phyloP scores from a whole-genome alignment of 169 alveolate genomes.

The Plasmodium fragile region DNA sequence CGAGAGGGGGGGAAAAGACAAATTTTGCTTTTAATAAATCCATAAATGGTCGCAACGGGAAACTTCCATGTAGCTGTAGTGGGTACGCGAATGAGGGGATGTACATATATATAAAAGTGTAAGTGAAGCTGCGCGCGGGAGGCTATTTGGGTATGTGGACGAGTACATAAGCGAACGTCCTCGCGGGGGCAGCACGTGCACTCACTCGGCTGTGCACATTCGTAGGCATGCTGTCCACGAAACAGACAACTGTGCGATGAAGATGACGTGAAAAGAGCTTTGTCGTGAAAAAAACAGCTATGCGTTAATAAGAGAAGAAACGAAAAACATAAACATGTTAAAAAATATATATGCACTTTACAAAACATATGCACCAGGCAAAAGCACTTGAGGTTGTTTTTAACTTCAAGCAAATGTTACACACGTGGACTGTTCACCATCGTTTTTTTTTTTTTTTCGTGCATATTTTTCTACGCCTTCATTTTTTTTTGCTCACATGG shows the following conservation, averaged over 20 bases:
- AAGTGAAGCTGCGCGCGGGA: background rate
- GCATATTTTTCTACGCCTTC: background rate
- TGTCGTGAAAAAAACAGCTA: background rate
- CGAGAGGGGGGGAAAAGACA: background rate
- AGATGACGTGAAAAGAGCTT: background rate
- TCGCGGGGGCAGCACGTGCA: conserved; percentile 2
- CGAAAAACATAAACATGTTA: background rate
- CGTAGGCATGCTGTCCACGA: background rate
- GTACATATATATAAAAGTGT: background rate
- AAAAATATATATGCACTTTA: background rate
- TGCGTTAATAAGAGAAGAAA: background rate
- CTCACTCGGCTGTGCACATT: background rate
- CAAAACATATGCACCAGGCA: background rate
- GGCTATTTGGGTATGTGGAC: background rate
- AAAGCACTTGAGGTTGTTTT: background rate
- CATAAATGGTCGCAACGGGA: background rate
- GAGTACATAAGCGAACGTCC: background rate
- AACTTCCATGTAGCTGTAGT: background rate
- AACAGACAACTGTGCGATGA: background rate
- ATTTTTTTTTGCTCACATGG: background rate
- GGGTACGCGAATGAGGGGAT: background rate
- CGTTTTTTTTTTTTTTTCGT: background rate
- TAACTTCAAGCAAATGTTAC: background rate
- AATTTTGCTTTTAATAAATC: conserved; percentile 5
- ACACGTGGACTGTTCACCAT: background rate